Base-by-base conservation (phyloP, 2,329 filamentous ascomycete genomes). In the Huntiella bhutanensis region DNA sequence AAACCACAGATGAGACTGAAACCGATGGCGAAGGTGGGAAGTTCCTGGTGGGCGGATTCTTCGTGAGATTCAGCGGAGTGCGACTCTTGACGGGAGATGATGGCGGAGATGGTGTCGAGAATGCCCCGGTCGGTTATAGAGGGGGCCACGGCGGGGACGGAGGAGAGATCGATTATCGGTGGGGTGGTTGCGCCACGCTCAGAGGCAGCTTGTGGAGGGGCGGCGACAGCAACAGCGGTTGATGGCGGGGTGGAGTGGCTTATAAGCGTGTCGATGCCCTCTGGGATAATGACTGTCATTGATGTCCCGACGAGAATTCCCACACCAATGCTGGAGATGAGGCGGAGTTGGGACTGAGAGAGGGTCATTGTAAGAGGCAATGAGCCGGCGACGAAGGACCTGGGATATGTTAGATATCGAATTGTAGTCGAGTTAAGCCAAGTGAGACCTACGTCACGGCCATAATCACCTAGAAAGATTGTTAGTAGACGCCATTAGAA, bases 271-370 rank as follows among this genome's bases (percentile, higher is more conserved):
- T 95, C 87, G 50, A 96, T 80, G 34, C 91, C 91, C 62, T 98
- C 91, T 1, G 91, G 91, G 56, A 98, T 94, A 57, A 98, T 96
- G 32, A 98, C 86, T 53, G 96, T 88, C 53, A 98, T 71, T 1
- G 88, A 88, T 22, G 91, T 96, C 33, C 91, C 91, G 12, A 98
- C 87, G 6, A 98, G 69, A 44, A 98, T 82, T 39, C 91, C 91
- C 61, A 94, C 85, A 45, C 91, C 91, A 59, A 96, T 75, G 48
- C 86, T 87, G 16, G 88, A 92, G 58, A 96, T 82, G 43, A 94
- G 67, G 57, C 88, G 80, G 48, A 96, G 67, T 61, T 94, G 85
- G 38, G 85, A 83, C 50, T 82, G 77, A 28, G 87, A 88, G 19
- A 98, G 72, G 48, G 80, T 75, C 68, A 98, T 83, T 49, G 85